Conservation (phyloP, 179 eudicot species). For the Amaranthus tricolor region DNA sequence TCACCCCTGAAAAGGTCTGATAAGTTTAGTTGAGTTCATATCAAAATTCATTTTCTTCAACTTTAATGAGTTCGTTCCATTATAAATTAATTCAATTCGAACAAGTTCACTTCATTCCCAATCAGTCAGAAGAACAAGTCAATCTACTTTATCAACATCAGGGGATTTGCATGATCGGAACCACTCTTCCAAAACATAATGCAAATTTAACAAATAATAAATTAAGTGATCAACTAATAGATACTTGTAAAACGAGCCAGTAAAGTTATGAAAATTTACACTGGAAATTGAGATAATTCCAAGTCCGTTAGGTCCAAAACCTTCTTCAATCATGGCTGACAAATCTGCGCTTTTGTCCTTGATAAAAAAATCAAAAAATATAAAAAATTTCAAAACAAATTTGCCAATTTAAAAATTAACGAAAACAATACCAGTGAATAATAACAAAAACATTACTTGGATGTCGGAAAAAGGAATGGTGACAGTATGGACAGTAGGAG, state of each 20-base stretch:
- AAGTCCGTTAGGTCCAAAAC: slow-evolving; percentile 80
- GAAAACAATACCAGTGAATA: background rate
- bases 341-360: slow-evolving; percentile 62
- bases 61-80: too few relatives aligned
- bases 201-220: background rate
- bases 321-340: slow-evolving; percentile 67
- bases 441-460: slow-evolving; percentile 19
- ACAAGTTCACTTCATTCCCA: too few relatives aligned
- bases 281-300: slow-evolving; percentile 76
- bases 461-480: slow-evolving; percentile 39
- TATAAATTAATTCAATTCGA: too few relatives aligned
- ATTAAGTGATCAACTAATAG: background rate
- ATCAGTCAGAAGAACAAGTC: too few relatives aligned
- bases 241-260: background rate
- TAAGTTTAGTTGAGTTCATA: too few relatives aligned
- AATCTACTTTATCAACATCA: too few relatives aligned
- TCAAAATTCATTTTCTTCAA: too few relatives aligned
- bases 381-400: background rate
- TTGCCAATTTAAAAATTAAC: background rate
- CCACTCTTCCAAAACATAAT: too few relatives aligned
- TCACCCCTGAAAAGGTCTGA: too few relatives aligned
- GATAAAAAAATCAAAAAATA: background rate
- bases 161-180: too few relatives aligned
- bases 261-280: slow-evolving; percentile 33
- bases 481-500: slow-evolving; percentile 31